Base-by-base conservation (phyloP, 441 rosid species). In the Viola pubescens region DNA sequence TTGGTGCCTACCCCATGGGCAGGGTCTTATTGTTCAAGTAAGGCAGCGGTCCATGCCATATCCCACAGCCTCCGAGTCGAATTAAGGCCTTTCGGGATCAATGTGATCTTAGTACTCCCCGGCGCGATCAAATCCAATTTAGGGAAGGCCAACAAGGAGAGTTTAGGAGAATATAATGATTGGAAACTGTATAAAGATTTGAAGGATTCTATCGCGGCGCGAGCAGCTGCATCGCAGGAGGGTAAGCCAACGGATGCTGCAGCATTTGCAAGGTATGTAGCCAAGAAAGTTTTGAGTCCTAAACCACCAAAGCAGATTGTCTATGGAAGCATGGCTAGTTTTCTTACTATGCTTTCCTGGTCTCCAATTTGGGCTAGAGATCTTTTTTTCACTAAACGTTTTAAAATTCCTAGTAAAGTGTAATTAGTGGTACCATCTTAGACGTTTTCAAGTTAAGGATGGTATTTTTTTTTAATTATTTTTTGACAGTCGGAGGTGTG, bases 341-440 rank as follows among this genome's bases (percentile, higher is more conserved):
- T 85, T 73, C 81, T 81, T 61, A 57, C 76, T 39, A n/a, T 67
- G 58, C 83, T 85, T 63, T 76, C 81, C 3, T 73, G 76, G 74
- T 81, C 85, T 60, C 86, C 88, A 3, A 68, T 77, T 39, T 76
- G 88, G 91, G 76, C 59, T 48, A 73, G 78, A 67, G 91, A 82
- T 56, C 52, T 70, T 51, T 85, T 77, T 71, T 77, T 80, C 50
- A 48, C 82, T 0, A 70, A 60, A 6, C 72, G 77, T 42, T 84
- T 80, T 49, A 47, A 60, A 7, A 47, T 77, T 1, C 68, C 72
- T 16, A 73, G 62, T 54, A 78, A 52, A 43, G 61, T 73, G 11
- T 71, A 64, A 66, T 7, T 16, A 9, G 42, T 14, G 6, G 0
- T 19, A 19, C 26, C 26, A 19, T 19, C 26, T 19, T 19, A 19